Conservation (phyloP, 2,329 filamentous ascomycete species). For the Capronia americana region DNA sequence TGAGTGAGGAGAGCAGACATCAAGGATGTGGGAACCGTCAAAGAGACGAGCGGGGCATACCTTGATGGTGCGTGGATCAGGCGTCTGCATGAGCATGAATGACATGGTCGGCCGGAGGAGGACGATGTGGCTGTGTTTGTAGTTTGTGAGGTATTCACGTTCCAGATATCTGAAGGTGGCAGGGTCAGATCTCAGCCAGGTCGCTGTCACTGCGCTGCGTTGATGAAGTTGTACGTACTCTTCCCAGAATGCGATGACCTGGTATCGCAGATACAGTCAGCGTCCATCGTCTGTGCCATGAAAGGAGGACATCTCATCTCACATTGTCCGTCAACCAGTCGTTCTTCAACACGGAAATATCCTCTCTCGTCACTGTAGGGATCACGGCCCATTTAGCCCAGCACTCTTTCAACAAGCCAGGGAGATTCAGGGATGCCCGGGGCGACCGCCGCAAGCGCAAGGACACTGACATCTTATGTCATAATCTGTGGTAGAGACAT, state of each 20-base stretch:
- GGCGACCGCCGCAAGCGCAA: not conserved
- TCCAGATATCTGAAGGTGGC: conserved; percentile 71
- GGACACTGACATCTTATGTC: conserved; percentile 66
- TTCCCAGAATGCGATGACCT: conserved; percentile 98
- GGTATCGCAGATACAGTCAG: conserved; percentile 17
- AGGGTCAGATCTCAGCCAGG: conserved; percentile 22
- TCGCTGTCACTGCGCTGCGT: not conserved
- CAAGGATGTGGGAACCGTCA: not conserved
- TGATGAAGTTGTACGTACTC: conserved; percentile 66
- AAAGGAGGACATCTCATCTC: conserved; percentile 45
- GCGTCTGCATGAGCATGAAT: conserved; percentile 82
- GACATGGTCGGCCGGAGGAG: conserved; percentile 92
- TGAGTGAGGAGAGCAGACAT: not conserved
- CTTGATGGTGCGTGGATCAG: conserved; percentile 61
- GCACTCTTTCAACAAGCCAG: not conserved
- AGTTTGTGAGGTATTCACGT: conserved; percentile 80
- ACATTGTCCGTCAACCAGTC: conserved; percentile 99
- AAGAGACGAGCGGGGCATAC: conserved; percentile 2
- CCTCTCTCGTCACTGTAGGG: conserved; percentile 77
- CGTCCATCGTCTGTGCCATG: not conserved
- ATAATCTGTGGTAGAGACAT: conserved; percentile 57
- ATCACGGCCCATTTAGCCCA: conserved; percentile 23
- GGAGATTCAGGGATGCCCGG: not conserved
- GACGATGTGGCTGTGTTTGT: conserved; percentile 82
- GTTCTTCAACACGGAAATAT: conserved; percentile 83